A percentile compares a stretch with the other conserved stretches of the same genome.
Evolutionary conservation across 305 asterid genomes (phyloP).

Genomic region (Solanum hybrid): DNA sequence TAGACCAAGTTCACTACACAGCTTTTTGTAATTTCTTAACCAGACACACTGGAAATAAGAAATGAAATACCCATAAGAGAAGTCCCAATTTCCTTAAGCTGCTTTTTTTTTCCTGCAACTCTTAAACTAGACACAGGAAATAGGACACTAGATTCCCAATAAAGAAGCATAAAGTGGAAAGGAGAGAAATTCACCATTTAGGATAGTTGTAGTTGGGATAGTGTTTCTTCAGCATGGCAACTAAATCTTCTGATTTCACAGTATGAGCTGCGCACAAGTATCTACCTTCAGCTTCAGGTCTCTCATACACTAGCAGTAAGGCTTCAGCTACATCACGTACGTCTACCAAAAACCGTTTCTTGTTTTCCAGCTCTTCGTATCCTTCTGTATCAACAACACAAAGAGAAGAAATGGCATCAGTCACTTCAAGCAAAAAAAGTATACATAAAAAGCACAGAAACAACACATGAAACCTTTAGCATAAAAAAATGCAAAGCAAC

Average conservation of each 20-base stretch:
- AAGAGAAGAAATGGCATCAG: background rate
- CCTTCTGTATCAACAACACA: conserved; percentile 34
- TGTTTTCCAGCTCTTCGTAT: conserved; percentile 37
- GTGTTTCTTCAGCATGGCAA: conserved; percentile 31
- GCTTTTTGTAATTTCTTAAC: background rate
- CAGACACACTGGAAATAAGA: background rate
- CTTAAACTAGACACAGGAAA: background rate
- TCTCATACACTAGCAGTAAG: conserved; percentile 46
- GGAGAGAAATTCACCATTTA: conserved; percentile 37
- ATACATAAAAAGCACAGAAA: background rate
- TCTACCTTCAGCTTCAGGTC: conserved; percentile 56
- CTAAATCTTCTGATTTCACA: conserved; percentile 23
- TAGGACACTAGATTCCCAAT: background rate
- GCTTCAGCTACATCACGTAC: conserved; percentile 71
- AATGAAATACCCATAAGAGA: background rate
- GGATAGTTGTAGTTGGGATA: conserved; percentile 58
- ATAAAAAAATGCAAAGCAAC: background rate
- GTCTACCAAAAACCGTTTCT: conserved; percentile 28
- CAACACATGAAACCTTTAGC: background rate
- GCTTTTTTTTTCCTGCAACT: background rate
- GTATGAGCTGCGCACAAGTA: conserved; percentile 48
- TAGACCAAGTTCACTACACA: background rate
- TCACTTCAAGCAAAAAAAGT: background rate
- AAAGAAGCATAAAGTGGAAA: background rate
- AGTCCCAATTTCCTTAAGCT: background rate